Percentiles rank a stretch among this genome's conserved stretches.
phyloP scores from a whole-genome alignment of 208 protist genomes.

The Trypanosoma brucei region DNA sequence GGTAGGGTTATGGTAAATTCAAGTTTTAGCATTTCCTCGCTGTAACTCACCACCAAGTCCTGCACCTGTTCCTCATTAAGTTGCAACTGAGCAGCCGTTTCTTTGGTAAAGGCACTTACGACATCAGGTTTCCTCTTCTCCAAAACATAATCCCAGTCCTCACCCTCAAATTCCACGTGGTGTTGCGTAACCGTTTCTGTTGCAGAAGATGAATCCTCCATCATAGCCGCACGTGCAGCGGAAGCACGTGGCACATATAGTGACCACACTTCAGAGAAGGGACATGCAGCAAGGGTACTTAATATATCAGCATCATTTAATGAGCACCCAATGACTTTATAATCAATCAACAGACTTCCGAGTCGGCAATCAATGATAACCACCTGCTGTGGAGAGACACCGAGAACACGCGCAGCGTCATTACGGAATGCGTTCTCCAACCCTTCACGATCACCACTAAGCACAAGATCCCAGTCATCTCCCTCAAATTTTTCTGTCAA shows the following conservation, averaged over 20 bases:
- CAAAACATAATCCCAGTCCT: slow-evolving; percentile 2
- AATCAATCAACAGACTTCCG: not conserved
- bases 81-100: not conserved
- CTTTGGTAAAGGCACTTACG: not conserved
- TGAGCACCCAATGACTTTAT: not conserved
- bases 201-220: slow-evolving; percentile 13
- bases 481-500: slow-evolving; percentile 1
- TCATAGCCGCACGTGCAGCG: not conserved
- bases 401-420: not conserved
- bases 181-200: slow-evolving; percentile 1
- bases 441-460: not conserved
- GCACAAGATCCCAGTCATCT: slow-evolving; percentile 3
- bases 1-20: not conserved
- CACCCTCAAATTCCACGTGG: slow-evolving; percentile 10
- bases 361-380: not conserved
- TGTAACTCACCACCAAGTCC: not conserved
- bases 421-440: slow-evolving; percentile 3
- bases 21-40: not conserved
- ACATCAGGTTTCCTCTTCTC: not conserved
- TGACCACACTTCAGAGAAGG: slow-evolving; percentile 3
- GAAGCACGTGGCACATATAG: not conserved
- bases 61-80: not conserved
- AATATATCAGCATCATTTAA: not conserved
- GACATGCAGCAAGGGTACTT: not conserved
- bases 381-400: slow-evolving; percentile 1